These are phyloP conservation scores for Fusarium solani-melongenae DNA, from an alignment of 2,329 filamentous ascomycete species.

Conservation along the genomic window DNA sequence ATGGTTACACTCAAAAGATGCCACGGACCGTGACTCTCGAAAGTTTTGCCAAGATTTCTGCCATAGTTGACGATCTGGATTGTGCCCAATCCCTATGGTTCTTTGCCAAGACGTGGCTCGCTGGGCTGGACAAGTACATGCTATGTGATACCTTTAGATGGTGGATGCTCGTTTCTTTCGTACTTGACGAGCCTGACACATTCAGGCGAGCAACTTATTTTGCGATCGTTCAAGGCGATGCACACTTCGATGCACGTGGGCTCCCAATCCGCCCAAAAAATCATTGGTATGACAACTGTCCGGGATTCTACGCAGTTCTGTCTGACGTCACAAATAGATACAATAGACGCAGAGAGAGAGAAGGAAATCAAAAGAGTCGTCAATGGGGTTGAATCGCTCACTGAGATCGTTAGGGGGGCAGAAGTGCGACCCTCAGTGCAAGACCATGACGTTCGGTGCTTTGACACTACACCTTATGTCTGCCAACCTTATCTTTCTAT, in stretches of 20 bases:
- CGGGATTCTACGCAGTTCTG: background rate
- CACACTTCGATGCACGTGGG: rapidly evolving
- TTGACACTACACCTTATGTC: background rate
- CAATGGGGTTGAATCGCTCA: background rate
- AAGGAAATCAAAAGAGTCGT: background rate
- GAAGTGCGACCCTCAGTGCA: background rate
- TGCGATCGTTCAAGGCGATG: background rate
- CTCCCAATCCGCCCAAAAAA: background rate
- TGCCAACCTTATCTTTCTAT: background rate
- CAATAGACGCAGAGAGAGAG: background rate
- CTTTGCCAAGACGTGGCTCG: background rate
- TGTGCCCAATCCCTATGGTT: background rate
- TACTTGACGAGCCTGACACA: background rate
- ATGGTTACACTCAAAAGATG: background rate
- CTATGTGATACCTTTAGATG: background rate
- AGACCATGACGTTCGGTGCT: background rate
- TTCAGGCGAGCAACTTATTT: background rate
- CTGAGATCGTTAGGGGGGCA: too few relatives aligned
- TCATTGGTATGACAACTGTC: background rate
- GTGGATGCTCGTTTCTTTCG: background rate
- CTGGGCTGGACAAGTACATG: rapidly evolving
- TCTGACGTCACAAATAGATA: background rate
- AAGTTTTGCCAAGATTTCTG: background rate
- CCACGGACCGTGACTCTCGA: background rate
- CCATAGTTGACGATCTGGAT: background rate